Evolutionary conservation across 192 early-diverging fungal species (phyloP).

Genomic region (Coemansia sp.): DNA sequence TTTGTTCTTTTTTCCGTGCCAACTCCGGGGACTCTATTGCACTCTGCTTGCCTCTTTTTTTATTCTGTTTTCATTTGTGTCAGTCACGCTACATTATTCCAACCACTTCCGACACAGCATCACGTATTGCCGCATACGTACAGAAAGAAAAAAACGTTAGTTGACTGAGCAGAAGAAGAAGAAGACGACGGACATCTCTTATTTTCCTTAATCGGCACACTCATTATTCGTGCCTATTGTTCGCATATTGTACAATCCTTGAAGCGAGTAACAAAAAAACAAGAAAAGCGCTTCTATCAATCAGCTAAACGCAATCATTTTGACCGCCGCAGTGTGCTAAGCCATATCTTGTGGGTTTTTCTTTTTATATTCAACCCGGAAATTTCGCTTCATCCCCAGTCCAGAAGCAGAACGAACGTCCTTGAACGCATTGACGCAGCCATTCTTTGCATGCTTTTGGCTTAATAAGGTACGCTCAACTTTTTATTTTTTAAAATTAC

Average conservation of each 20-base stretch:
- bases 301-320: not conserved
- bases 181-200: not conserved
- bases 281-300: not conserved
- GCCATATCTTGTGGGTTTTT: not conserved
- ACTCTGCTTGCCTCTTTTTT: constrained; percentile 5
- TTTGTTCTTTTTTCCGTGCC: constrained; percentile 9
- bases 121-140: not conserved
- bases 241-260: not conserved
- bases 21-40: not conserved
- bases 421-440: constrained; percentile 4
- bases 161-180: not conserved
- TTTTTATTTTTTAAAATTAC: not conserved
- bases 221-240: not conserved
- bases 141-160: not conserved
- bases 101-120: too few relatives aligned
- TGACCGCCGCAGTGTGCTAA: constrained; percentile 1
- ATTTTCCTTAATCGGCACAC: constrained; percentile 4
- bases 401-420: not conserved
- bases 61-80: not conserved
- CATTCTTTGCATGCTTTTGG: not conserved
- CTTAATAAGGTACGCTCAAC: constrained; percentile 5
- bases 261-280: not conserved
- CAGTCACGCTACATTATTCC: not conserved
- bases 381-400: not conserved
- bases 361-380: not conserved